A percentile compares a stretch with the other conserved stretches of the same genome.
These are phyloP conservation scores for Lepidium sativum DNA, from an alignment of 345 rosid species.

Conservation along the genomic window DNA sequence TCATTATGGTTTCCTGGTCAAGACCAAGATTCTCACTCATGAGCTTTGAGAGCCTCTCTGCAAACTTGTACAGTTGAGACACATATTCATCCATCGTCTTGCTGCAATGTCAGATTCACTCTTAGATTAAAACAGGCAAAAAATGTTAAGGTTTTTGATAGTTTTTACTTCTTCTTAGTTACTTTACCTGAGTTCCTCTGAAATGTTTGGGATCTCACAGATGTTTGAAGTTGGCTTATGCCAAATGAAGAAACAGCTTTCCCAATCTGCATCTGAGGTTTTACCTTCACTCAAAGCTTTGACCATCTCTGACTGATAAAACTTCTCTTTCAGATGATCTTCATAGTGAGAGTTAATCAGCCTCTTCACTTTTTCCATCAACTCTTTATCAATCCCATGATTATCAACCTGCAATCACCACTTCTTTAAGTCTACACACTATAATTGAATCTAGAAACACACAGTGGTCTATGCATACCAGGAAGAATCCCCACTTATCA, in stretches of 20 bases:
- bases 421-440: not conserved
- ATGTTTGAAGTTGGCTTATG: constrained; percentile 65
- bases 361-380: constrained; percentile 79
- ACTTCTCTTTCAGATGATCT: constrained; percentile 44
- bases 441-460: not conserved
- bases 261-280: constrained; percentile 64
- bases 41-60: constrained; percentile 59
- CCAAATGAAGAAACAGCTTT: constrained; percentile 69
- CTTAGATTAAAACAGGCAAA: no score
- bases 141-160: not conserved
- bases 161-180: not conserved
- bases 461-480: constrained; percentile 31
- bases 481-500: constrained; percentile 80
- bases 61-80: constrained; percentile 46
- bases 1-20: constrained; percentile 40
- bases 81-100: constrained; percentile 68
- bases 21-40: constrained; percentile 78
- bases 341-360: constrained; percentile 64
- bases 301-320: constrained; percentile 62
- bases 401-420: constrained; percentile 54
- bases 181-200: constrained; percentile 55
- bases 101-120: constrained; percentile 35
- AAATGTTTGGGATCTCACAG: constrained; percentile 41
- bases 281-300: constrained; percentile 37
- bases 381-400: constrained; percentile 54